These are phyloP conservation scores for Thuidium tamariscinum DNA, from an alignment of 225 moss, liverwort and hornwort species.

Conservation along the genomic window DNA sequence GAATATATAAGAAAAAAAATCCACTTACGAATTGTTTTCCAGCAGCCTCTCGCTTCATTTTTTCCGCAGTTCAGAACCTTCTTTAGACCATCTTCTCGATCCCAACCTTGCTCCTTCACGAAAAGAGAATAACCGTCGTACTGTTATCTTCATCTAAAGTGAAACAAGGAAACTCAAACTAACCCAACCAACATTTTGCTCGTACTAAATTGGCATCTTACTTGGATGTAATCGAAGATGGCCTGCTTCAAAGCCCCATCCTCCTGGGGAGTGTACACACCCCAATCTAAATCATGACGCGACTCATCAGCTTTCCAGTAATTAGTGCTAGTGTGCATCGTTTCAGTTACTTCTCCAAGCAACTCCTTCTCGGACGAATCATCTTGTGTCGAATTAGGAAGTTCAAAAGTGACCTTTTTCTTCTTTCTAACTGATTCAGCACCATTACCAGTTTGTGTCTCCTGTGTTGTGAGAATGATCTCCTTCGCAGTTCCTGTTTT, in stretches of 20 bases:
- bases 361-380: background rate
- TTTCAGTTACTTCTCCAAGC: background rate
- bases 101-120: constrained; percentile 38
- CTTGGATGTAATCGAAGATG: constrained; percentile 33
- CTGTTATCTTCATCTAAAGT: background rate
- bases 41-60: constrained; percentile 17
- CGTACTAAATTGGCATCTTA: background rate
- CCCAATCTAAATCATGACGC: constrained; percentile 23
- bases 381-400: constrained; percentile 10
- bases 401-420: constrained; percentile 33
- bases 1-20: background rate
- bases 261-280: constrained; percentile 23
- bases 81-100: constrained; percentile 24
- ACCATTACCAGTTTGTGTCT: background rate
- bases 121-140: background rate
- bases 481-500: background rate
- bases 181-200: background rate
- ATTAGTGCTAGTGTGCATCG: too few relatives aligned
- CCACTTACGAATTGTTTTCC: constrained; percentile 35
- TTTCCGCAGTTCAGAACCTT: constrained; percentile 3
- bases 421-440: constrained; percentile 1
- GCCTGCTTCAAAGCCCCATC: constrained; percentile 35
- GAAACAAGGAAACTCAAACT: background rate
- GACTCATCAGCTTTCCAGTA: constrained; percentile 9
- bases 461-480: background rate